Evolutionary conservation across 129 eudicot species (phyloP).

Genomic region (Flaveria ramosissima): DNA sequence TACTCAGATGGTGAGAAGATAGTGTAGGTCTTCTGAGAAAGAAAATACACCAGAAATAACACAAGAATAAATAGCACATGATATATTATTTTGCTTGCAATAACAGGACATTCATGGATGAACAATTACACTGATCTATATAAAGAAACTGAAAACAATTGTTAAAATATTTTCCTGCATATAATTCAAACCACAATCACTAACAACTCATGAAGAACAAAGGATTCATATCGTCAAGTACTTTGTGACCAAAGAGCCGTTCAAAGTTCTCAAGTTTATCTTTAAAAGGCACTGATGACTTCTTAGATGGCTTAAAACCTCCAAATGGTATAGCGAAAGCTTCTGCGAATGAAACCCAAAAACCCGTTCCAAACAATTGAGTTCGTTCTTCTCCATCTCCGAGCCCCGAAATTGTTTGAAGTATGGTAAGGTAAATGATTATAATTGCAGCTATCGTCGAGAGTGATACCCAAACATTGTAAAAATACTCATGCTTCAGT

Average conservation of each 20-base stretch:
- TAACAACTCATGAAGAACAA: conserved; percentile 25
- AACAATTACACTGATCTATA: not conserved
- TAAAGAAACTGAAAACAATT: not conserved
- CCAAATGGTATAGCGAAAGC: conserved; percentile 8
- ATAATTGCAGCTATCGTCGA: conserved; percentile 35
- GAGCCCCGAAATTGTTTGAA: conserved; percentile 30
- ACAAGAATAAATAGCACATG: not conserved
- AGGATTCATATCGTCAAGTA: not conserved
- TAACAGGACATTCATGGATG: not conserved
- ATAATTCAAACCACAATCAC: not conserved
- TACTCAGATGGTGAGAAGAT: too few relatives aligned
- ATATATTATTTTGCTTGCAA: conserved; percentile 16
- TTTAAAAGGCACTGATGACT: not conserved
- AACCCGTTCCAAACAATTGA: not conserved
- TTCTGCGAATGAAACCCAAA: conserved; percentile 21
- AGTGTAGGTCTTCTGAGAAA: not conserved
- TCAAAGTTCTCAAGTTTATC: not conserved
- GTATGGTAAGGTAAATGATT: conserved; percentile 31
- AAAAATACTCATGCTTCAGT: conserved; percentile 36
- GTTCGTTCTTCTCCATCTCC: not conserved
- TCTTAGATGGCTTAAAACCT: conserved; percentile 1
- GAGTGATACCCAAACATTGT: conserved; percentile 38
- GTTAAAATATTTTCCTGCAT: not conserved
- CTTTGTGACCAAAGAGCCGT: not conserved
- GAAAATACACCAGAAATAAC: not conserved